Percentiles rank a stretch among this genome's conserved stretches.
phyloP scores from a whole-genome alignment of 2,329 filamentous ascomycete species.

The Pyrenophora graminea region DNA sequence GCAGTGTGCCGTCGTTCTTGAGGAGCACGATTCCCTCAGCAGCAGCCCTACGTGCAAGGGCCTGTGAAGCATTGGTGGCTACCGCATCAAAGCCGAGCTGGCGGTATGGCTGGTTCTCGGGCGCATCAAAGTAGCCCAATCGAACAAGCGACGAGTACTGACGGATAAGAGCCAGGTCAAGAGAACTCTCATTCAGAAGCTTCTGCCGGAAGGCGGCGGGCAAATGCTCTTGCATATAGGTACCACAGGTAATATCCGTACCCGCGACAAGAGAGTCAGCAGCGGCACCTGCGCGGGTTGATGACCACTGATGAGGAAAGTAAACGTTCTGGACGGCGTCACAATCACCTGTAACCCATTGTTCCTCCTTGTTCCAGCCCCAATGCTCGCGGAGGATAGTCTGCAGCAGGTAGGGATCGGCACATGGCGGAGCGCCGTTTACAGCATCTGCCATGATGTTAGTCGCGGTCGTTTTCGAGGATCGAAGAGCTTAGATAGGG shows the following conservation, averaged over 20 bases:
- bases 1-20: slow-evolving; percentile 57
- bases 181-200: slow-evolving; percentile 46
- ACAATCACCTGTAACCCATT: slow-evolving; percentile 69
- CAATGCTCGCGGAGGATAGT: slow-evolving; percentile 68
- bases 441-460: slow-evolving; percentile 58
- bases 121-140: slow-evolving; percentile 53
- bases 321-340: slow-evolving; percentile 65
- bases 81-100: slow-evolving; percentile 47
- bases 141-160: slow-evolving; percentile 61
- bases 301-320: slow-evolving; percentile 51
- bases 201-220: slow-evolving; percentile 24
- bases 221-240: slow-evolving; percentile 29
- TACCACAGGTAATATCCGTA: slow-evolving; percentile 30
- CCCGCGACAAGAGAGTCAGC: slow-evolving; percentile 35
- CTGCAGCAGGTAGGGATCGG: slow-evolving; percentile 65
- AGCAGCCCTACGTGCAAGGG: slow-evolving; percentile 60
- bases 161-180: slow-evolving; percentile 58
- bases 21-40: slow-evolving; percentile 56
- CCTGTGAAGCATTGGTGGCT: slow-evolving; percentile 57
- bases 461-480: not conserved
- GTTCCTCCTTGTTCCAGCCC: slow-evolving; percentile 64
- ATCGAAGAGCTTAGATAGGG: no score
- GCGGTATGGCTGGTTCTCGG: slow-evolving; percentile 29
- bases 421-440: slow-evolving; percentile 68
- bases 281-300: slow-evolving; percentile 32